Base-by-base conservation (phyloP, 352 stramenopile genomes). In the Globisporangium takayamanum region DNA sequence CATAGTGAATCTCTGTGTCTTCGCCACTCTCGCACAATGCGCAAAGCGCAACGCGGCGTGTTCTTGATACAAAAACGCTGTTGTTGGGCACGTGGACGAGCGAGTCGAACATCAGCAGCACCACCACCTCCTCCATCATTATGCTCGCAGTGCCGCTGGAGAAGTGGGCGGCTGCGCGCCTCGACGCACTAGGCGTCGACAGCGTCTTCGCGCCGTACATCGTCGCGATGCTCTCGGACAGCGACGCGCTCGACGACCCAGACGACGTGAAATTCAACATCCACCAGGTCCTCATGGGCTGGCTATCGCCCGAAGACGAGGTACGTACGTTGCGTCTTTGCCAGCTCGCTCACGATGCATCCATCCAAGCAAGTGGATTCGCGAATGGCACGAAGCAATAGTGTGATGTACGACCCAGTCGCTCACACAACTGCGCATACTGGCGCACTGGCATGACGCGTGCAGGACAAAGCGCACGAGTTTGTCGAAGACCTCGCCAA, bases 121-220 rank as follows among this genome's bases (percentile, higher is more conserved):
- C 30, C 30, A 36, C 30, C 30, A 8, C 5, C 30, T 8, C 8
- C 30, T 5, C 5, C 33, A 5, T 39, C 8, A 26, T 3, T 12
- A 62, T 57, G 50, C 49, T 53, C n/a, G 37, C 50, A 62, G 55
- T 71, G 67, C 57, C 72, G 68, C 70, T 94, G 18, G 76, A 88
- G 60, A 66, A 67, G 45, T 94, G 84, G 84, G 75, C 84, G 36
- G 82, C 69, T 15, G 59, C 72, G 66, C 78, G 70, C 48, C 69
- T 94, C 42, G 77, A 88, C 56, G 73, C 61, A 42, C 70, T 94
- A 45, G 80, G 82, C 36, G 84, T 94, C 4, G 84, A 94, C 66
- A 74, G 78, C 46, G 83, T 92, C 45, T 94, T 94, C 58, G 84
- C 84, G 20, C 84, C 80, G 20, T 94, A 92, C 62, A 76, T 94